Evolutionary conservation across 495 filamentous ascomycete genomes (phyloP), one percentile per base, ranked within the genome.

Genomic region (Neurospora sp.): DNA sequence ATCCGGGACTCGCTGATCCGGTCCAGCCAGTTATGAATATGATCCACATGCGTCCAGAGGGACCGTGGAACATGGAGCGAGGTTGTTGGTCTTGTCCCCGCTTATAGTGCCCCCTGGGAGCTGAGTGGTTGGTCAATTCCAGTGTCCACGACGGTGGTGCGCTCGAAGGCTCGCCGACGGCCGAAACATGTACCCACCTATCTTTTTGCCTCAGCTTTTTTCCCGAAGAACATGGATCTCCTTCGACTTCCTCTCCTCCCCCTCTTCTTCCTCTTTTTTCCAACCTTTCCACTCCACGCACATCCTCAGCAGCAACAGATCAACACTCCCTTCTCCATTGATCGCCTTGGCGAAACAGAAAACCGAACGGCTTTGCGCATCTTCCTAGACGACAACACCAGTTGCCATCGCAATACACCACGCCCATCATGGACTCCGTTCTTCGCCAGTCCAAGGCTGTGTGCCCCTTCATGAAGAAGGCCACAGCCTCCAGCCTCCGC

Each of bases 381-480:
- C 22, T 2, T 59, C 22, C 12, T 31, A 59, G 53, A 39, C 71
- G 46, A 71, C 22, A 18, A 65, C 72, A 53, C 44, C 46, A 53
- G 39, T 71, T 42, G 16, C 37, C 48, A 72, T 27, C n/a, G 35
- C 35, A 68, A 27, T 69, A 72, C 61, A 39, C 39, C 40, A 39
- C 18, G 38, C 70, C 53, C 44, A 82, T 74, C 78, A 99, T 99
- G 96, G 96, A 99, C 85, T 86, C 94, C 72, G 89, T 97, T 71
- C 90, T 99, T 75, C 92, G 93, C 79, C 96, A 98, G 83, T 97
- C 94, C 76, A 92, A 93, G 82, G 88, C 91, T 77, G 91, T 98
- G 90, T 99, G 96, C 82, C 96, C 96, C 70, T 98, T 99, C 83
- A 89, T 99, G 81, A 94, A 92, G 85, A 96, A 95, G 81, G 93